Base-by-base conservation (phyloP, 2,329 filamentous ascomycete species). In the Hymenoscyphus fructigenus region DNA sequence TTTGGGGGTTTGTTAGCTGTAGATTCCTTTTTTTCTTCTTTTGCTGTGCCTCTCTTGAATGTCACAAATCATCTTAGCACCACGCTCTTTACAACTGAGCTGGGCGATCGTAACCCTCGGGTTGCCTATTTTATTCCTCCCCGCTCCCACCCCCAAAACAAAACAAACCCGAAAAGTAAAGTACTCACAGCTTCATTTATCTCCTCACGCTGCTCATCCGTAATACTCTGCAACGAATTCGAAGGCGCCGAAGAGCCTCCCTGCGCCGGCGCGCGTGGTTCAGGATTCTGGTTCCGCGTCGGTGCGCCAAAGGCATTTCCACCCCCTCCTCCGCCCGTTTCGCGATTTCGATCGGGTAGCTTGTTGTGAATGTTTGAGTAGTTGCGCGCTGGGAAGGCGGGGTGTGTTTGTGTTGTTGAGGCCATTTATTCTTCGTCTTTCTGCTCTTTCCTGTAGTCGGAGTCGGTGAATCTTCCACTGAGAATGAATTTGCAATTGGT, bases 151-250 rank as follows among this genome's bases (percentile, higher is more conserved):
- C 17, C 4, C 5, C 7, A 12, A 32, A n/a, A 1, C 34, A 14
- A 29, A 2, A n/a, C n/a, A 29, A 17, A 28, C 50, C 29, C 23
- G 15, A 28, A 29, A 38, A 6, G 15, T 23, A 15, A 10, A n/a
- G 50, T 57, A 83, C 89, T 75, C 85, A 96, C 92, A 69, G 94
- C 93, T 83, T 97, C 93, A 76, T 92, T 92, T 69, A 97, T 94
- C 78, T 97, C 93, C 74, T 96, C 92, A 70, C 90, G 85, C 77
- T 97, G 93, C 78, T 97, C 93, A 74, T 97, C 93, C 23, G 88
- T 89, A 70, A 98, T 76, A 76, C 85, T 67, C 23, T 69, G 70
- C 36, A 73, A 28, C 17, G 69, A 62, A 60, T 69, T 70, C 32
- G 68, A 50, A 6, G 44, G 58, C 3, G 65, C 36, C n/a, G 65